These are phyloP conservation scores for Ustanciosporium gigantosporum DNA, from an alignment of 1,284 basidiomycete species.

Conservation along the genomic window DNA sequence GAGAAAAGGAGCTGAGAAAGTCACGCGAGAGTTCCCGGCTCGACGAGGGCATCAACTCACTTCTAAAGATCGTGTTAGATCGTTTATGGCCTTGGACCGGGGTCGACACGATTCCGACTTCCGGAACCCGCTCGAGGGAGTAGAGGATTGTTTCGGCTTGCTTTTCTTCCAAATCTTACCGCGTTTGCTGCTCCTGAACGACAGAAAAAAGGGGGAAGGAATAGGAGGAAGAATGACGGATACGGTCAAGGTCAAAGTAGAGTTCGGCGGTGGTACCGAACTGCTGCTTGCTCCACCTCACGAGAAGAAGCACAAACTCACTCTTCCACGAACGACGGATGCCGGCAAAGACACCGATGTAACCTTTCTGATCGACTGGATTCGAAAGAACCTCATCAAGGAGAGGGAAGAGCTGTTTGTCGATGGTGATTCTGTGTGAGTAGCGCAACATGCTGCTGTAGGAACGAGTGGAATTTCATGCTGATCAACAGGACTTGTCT, in stretches of 20 bases:
- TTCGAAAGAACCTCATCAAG: conserved; percentile 77
- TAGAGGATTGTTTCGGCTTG: too few species aligned
- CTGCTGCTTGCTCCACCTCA: conserved; percentile 54
- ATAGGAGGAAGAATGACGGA: conserved; percentile 5
- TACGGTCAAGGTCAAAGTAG: conserved; percentile 32
- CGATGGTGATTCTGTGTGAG: conserved; percentile 84
- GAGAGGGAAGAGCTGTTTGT: conserved; percentile 88
- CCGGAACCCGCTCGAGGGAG: too few species aligned
- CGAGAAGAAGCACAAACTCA: conserved; percentile 46
- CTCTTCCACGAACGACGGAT: conserved; percentile 22
- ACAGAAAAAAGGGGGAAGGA: too few species aligned
- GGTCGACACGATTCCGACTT: too few species aligned
- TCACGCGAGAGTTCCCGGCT: too few species aligned
- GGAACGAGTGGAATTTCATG: neutral
- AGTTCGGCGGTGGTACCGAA: conserved; percentile 56
- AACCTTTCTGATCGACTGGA: conserved; percentile 75
- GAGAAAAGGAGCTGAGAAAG: too few species aligned
- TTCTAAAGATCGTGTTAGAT: too few species aligned
- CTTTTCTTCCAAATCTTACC: too few species aligned
- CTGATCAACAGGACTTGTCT: too few species aligned
- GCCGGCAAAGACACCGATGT: conserved; percentile 67
- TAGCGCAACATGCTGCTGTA: conserved; percentile 39
- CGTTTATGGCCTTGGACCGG: too few species aligned
- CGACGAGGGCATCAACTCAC: too few species aligned
- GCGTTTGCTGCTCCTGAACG: too few species aligned